Evolutionary conservation across 2,329 filamentous ascomycete species (phyloP), one percentile per base, ranked within the genome.

Genomic region (Incumbomyces lentus): DNA sequence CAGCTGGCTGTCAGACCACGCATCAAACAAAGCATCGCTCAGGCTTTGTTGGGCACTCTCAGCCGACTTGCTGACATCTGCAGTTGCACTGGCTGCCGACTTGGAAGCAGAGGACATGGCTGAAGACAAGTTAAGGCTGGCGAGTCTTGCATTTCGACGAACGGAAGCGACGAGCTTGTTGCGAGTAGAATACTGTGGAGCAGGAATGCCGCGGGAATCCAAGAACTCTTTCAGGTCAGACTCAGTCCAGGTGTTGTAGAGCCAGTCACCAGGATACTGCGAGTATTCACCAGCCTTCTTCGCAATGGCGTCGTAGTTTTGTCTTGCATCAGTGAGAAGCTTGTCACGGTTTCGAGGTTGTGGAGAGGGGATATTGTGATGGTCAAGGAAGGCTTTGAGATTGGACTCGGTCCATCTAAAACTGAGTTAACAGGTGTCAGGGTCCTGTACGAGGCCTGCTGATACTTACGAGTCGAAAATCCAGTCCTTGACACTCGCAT

Each of bases 221-320:
- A 95, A 82, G 84, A 86, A 98, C 55, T 85, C 77, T 73, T 96
- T 96, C 52, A 95, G 70, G 41, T 95, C 90, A 54, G 89, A 95
- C 54, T 95, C 86, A 44, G 85, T 82, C 92, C 92, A 98, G 6
- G 82, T 74, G 50, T 81, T 76, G 62, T 95, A 98, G 36, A 96
- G 71, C 92, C 92, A 96, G 69, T 95, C 80, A 33, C 92, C 92
- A 30, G 92, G 92, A 61, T 96, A 96, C n/a, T 79, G 69, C 44
- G 78, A 70, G 12, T 86, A 83, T 67, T 95, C 83, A 50, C 86
- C 86, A 46, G 73, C 64, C 65, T 81, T 82, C 66, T 86, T 81
- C 13, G 90, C 87, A 48, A 81, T 68, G 1, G 76, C 68, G 57
- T 95, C 85, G 62, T 94, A 96, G 66, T 80, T 89, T 53, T 83